Evolutionary conservation across 306 rosid genomes (phyloP), one percentile per base, ranked within the genome.

Genomic region (Ochetophila trinervis): DNA sequence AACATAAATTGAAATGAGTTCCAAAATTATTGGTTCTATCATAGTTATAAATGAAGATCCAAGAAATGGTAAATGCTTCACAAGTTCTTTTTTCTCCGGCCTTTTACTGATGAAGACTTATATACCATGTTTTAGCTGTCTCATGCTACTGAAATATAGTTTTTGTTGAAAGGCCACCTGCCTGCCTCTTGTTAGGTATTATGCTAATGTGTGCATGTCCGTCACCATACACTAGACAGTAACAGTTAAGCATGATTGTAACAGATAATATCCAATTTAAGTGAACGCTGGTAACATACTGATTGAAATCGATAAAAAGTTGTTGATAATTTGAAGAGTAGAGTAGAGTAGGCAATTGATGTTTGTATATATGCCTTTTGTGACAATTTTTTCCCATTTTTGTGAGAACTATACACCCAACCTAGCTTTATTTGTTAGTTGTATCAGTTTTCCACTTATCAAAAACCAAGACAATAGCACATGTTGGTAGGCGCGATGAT

Each of bases 371-470:
- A 44, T 55, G n/a, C n/a, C n/a, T n/a, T n/a, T n/a, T n/a, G 32
- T 24, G 58, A 45, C 16, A 57, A 21, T 68, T 22, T 57, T 61
- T 19, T 65, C 30, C 24, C 54, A 42, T 69, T n/a, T 75, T 22
- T 35, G 62, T 60, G 60, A 49, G 47, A 58, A 51, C 56, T 69
- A 66, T 48, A 14, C 14, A 53, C 17, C 60, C 32, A 8, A 8
- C 10, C 14, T 47, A 21, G 50, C 47, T 30, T 45, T 27, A 42
- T 66, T 40, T 73, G 66, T 49, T 51, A 5, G 63, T 6, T 74
- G 56, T 53, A 54, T 57, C 44, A n/a, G 45, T 63, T 50, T 50
- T 54, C 58, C 64, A 61, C 10, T 22, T 67, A 21, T n/a, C 8
- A 19, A 30, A n/a, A 21, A 50, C 34, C 24, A 36, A 36, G n/a